These are phyloP conservation scores for Colletotrichum magnum DNA, from an alignment of 2,329 filamentous ascomycete species.

Conservation along the genomic window DNA sequence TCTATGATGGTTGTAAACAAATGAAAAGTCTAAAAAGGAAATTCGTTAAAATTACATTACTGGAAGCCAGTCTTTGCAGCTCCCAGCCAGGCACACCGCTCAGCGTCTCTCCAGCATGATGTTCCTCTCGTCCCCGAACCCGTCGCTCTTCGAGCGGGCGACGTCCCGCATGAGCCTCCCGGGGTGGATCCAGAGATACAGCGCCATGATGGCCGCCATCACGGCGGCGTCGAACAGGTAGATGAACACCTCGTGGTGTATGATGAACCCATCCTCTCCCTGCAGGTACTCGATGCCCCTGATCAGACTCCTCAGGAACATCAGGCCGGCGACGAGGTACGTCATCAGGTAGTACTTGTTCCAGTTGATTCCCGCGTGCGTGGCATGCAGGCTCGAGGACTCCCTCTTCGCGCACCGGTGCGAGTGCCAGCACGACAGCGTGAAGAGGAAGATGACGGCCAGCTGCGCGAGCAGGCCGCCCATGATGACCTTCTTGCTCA, in stretches of 20 bases:
- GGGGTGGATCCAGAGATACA: constrained; percentile 42
- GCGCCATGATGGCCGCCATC: constrained; percentile 57
- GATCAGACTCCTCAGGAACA: constrained; percentile 42
- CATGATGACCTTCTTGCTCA: constrained; percentile 43
- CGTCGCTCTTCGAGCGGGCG: not conserved
- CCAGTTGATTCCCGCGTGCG: constrained; percentile 35
- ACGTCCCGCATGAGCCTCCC: constrained; percentile 34
- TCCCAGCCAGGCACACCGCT: not conserved
- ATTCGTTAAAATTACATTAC: not conserved
- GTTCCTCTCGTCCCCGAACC: constrained; percentile 12
- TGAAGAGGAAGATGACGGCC: constrained; percentile 64
- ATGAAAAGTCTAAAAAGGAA: not conserved
- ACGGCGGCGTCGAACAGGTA: constrained; percentile 59
- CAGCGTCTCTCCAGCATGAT: constrained; percentile 26
- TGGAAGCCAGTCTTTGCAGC: too few species aligned
- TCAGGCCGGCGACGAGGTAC: constrained; percentile 37
- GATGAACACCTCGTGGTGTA: constrained; percentile 56
- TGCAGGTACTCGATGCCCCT: constrained; percentile 42
- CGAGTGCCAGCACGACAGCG: constrained; percentile 15
- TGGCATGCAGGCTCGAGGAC: not conserved
- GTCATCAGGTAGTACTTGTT: constrained; percentile 40
- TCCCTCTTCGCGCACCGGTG: constrained; percentile 15
- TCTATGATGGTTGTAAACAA: too few species aligned
- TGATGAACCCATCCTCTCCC: constrained; percentile 51
- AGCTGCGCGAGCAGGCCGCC: constrained; percentile 64